These are phyloP conservation scores for Debaryomycetaceae sp. DNA, from an alignment of 1,139 yeast species.

Conservation along the genomic window DNA sequence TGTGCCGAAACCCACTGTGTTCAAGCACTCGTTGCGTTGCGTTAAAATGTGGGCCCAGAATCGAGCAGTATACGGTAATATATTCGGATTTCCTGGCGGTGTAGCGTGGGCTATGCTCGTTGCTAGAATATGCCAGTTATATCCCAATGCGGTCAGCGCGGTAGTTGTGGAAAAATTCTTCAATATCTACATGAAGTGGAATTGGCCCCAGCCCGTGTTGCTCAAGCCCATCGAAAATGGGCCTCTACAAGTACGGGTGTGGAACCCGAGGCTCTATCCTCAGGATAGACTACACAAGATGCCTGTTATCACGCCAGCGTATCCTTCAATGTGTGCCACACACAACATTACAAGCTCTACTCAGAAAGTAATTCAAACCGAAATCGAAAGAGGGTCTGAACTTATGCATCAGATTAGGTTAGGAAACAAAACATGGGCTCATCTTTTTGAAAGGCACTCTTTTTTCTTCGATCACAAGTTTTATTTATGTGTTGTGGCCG, in stretches of 20 bases:
- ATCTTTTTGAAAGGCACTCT: constrained; percentile 64
- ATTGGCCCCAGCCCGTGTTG: constrained; percentile 97
- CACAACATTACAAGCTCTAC: constrained; percentile 89
- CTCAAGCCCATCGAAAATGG: constrained; percentile 93
- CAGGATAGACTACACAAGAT: constrained; percentile 82
- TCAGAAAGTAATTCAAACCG: constrained; percentile 65
- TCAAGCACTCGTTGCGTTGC: constrained; percentile 85
- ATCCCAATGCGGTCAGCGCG: constrained; percentile 93
- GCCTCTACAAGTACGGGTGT: constrained; percentile 87
- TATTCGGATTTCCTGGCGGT: constrained; percentile 98
- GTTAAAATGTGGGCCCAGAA: constrained; percentile 96
- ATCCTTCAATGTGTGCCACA: constrained; percentile 99
- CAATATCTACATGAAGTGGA: constrained; percentile 79
- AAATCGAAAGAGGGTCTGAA: constrained; percentile 63
- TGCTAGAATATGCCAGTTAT: constrained; percentile 90
- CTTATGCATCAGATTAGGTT: constrained; percentile 58
- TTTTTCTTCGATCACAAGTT: constrained; percentile 79
- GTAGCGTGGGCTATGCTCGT: constrained; percentile 99
- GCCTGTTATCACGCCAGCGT: constrained; percentile 99
- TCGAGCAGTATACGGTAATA: constrained; percentile 86
- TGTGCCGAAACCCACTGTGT: constrained; percentile 89
- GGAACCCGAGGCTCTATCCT: constrained; percentile 90
- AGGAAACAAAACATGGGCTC: constrained; percentile 64
- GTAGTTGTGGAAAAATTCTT: constrained; percentile 83
- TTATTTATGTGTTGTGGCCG: constrained; percentile 72